A percentile compares a stretch with the other conserved stretches of the same genome.
Conservation (phyloP, 2,329 filamentous ascomycete genomes). For the Colletotrichum aenigma region DNA sequence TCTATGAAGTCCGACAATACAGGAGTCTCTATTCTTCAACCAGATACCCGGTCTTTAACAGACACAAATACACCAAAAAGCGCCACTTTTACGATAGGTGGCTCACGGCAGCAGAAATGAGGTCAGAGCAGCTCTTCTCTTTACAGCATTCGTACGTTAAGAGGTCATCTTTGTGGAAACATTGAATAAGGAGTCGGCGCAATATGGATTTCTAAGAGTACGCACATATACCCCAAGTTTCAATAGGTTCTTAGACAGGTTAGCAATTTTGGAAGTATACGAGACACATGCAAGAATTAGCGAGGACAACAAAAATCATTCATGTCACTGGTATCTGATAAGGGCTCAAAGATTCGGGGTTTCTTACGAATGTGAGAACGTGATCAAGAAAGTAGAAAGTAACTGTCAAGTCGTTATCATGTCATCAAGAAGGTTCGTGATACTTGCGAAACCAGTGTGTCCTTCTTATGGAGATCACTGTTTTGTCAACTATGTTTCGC, state of each 20-base stretch:
- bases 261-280: not conserved
- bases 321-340: not conserved
- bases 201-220: not conserved
- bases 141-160: fast-evolving
- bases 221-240: not conserved
- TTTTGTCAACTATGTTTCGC: not conserved
- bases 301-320: not conserved
- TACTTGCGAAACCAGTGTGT: not conserved
- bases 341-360: not conserved
- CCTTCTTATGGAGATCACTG: not conserved
- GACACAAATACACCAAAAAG: not conserved
- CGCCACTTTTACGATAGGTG: not conserved
- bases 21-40: not conserved
- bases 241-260: not conserved
- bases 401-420: not conserved
- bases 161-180: not conserved
- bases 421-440: not conserved
- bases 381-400: not conserved
- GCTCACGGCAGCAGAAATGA: not conserved
- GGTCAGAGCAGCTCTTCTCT: not conserved
- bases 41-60: not conserved
- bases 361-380: not conserved
- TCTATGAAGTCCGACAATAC: not conserved
- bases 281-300: not conserved
- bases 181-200: not conserved